Base-by-base conservation (phyloP, 805 yeast genomes). In the Wickerhamiella alocasiicola region DNA sequence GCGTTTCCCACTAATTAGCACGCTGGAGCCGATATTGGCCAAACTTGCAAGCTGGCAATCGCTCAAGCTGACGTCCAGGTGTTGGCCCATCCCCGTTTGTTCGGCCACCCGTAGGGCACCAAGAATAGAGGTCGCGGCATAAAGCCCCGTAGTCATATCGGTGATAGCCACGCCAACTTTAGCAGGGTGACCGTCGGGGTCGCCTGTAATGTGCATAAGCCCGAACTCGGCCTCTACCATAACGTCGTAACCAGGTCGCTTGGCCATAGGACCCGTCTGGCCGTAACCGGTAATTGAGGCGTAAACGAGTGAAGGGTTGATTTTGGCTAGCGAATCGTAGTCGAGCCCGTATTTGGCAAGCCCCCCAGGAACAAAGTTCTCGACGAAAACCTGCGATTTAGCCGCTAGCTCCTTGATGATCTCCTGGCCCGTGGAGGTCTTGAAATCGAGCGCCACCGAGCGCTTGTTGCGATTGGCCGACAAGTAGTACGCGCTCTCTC, bases 191-290 rank as follows among this genome's bases (percentile, higher is more conserved):
- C 67, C 61, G 25, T 59, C 56, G 5, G 60, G 59, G 36, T 60
- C 56, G 13, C 68, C 68, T 0, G 67, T 63, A 46, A 63, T 64
- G 45, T 63, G 67, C 68, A 63, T 63, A 33, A 63, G 54, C 2
- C 68, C 68, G 48, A 62, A 60, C 46, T 63, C 68, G 6, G 68
- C 68, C 46, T 63, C 68, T 5, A 63, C 67, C 68, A 63, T 63
- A 33, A 63, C 66, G 38, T 62, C 67, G 49, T 64, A 63, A 15
- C 68, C 68, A 2, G 68, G 65, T 11, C 68, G 53, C 23, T 50
- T 42, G 6, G 53, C 44, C 47, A 53, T 60, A 5, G 67, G 67
- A 0, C 67, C 67, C 2, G 63, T 56, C 41, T 63, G 68, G 25
- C 68, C 68, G 42, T 63, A 63, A 3, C 68, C 68, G 1, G 68